phyloP scores from a whole-genome alignment of 176 grass and related monocot species.

The Avena sativa region DNA sequence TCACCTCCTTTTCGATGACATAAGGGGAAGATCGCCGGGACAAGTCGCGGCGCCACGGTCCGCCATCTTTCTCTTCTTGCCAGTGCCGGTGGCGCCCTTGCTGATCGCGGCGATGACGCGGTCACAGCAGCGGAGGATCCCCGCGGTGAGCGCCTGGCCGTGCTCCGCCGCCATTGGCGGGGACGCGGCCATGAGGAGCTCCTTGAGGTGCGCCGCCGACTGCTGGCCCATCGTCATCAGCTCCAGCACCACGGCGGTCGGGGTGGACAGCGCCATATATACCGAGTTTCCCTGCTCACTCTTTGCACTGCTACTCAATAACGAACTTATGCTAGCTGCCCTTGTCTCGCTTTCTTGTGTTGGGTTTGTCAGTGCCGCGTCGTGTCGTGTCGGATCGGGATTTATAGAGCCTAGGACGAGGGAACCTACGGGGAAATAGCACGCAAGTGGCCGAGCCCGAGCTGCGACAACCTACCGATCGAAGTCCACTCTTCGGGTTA shows the following conservation, averaged over 20 bases:
- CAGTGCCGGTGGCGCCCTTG: background rate
- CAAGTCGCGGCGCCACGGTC: background rate
- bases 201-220: conserved; percentile 48
- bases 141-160: too few relatives aligned
- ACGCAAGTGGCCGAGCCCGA: background rate
- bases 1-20: conserved; percentile 35
- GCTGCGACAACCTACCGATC: background rate
- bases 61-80: conserved; percentile 37
- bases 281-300: background rate
- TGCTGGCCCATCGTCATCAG: conserved; percentile 57
- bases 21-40: background rate
- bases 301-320: background rate
- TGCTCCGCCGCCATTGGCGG: background rate
- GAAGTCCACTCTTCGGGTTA: background rate
- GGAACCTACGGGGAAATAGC: conserved; percentile 20
- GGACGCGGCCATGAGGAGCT: conserved; percentile 36
- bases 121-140: too few relatives aligned
- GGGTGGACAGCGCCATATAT: conserved; percentile 38
- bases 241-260: conserved; percentile 45
- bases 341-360: background rate
- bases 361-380: background rate
- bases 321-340: background rate
- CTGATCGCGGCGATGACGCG: background rate
- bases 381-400: background rate
- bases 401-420: conserved; percentile 26